These are phyloP conservation scores for Penicillium chermesinum DNA, from an alignment of 495 filamentous ascomycete genomes.

Conservation along the genomic window DNA sequence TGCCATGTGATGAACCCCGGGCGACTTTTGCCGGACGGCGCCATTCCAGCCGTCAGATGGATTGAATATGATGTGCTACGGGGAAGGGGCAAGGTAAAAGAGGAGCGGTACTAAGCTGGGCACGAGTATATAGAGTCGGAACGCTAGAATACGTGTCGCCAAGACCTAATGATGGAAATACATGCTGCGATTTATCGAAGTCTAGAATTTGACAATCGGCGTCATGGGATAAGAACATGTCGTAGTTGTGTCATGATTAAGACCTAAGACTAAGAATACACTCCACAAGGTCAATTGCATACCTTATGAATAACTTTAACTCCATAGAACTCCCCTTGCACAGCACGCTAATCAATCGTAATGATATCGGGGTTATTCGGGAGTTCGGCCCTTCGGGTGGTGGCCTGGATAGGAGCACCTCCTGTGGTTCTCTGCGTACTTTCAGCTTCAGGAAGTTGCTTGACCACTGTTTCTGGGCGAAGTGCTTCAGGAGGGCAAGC, in stretches of 20 bases:
- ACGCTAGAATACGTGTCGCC: no score
- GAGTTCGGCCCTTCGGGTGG: conserved; percentile 9
- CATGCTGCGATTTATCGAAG: neutral
- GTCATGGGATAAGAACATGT: neutral
- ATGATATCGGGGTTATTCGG: conserved; percentile 29
- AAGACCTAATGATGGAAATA: no score
- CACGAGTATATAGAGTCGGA: no score
- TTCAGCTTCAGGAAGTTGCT: conserved; percentile 2
- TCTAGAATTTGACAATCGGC: neutral
- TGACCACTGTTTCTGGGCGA: conserved; percentile 2
- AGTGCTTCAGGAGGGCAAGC: conserved; percentile 11
- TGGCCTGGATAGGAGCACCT: neutral
- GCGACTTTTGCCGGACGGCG: conserved; percentile 57
- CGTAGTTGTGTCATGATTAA: neutral
- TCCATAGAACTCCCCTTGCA: neutral
- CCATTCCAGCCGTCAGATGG: conserved; percentile 67
- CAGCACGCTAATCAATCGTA: conserved; percentile 33
- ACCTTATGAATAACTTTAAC: conserved; percentile 3
- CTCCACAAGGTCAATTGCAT: conserved; percentile 8
- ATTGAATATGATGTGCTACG: conserved; percentile 72
- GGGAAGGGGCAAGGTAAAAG: conserved; percentile 49
- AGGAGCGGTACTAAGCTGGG: conserved; percentile 32
- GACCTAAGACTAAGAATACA: conserved; percentile 23
- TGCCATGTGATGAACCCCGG: conserved; percentile 97
- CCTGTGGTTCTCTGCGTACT: neutral